Base-by-base conservation (phyloP, 2,329 filamentous ascomycete genomes). In the Orbilia oligospora region DNA sequence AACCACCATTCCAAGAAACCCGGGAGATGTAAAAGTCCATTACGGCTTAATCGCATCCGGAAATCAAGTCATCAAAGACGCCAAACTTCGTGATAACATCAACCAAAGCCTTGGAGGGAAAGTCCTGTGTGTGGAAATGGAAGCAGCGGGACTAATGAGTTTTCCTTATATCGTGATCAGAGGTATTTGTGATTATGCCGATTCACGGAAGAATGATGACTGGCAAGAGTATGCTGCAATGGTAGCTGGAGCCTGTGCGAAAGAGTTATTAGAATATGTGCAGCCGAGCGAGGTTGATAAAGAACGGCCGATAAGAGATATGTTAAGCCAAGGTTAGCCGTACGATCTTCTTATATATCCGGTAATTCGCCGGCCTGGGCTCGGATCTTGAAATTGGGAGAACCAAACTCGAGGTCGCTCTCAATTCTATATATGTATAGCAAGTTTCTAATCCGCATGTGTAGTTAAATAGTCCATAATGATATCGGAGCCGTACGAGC, bases 91-190 rank as follows among this genome's bases (percentile, higher is more conserved):
- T 16, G 55, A 71, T 27, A 38, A 24, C 12, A 18, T 71, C 9
- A 71, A 58, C 24, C 8, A 36, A n/a, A 16, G 36, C 9, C 51
- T 65, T 16, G 55, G 70, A 2, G 24, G 58, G 30, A 36, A 41
- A 18, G 49, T 49, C 2, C 12, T 68, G 1, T 68, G 72, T 58
- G 20, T 69, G 44, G 67, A 71, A 36, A 61, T 71, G 67, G 67
- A 63, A 18, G 67, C 67, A 9, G 67, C 67, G 10, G 67, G 67
- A 5, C n/a, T 73, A n/a, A 30, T 38, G n/a, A 38, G 30, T 8
- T 58, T 58, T 48, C 79, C 76, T 16, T 81, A 76, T 38, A 18
- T 81, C 14, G 69, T 81, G 14, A 64, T 64, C 16, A 14, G 58
- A 36, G 58, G 58, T 3, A 64, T 64, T 14, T 64, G 58, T 38